phyloP scores from a whole-genome alignment of 177 flowering plant genomes.

The Vitis hybrid region DNA sequence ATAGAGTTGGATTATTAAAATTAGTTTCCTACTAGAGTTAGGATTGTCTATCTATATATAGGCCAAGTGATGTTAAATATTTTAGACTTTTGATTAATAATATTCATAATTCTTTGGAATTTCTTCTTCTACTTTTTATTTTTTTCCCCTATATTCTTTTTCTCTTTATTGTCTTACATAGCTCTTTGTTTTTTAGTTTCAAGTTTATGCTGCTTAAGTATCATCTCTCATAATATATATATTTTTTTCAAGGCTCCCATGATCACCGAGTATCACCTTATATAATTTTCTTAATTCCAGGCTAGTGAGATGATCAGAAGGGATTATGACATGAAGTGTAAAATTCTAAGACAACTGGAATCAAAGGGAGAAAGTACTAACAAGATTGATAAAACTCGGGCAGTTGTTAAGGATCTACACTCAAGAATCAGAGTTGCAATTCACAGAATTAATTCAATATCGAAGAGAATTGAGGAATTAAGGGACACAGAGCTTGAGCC shows the following conservation, averaged over 20 bases:
- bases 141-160: too few species aligned
- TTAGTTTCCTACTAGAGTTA: too few species aligned
- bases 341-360: constrained; percentile 61
- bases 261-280: not conserved
- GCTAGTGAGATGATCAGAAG: constrained; percentile 76
- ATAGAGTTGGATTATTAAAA: too few species aligned
- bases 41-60: too few species aligned
- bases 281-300: constrained; percentile 37
- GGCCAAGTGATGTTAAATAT: too few species aligned
- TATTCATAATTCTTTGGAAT: too few species aligned
- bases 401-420: constrained; percentile 87
- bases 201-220: not conserved
- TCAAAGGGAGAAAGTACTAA: constrained; percentile 49
- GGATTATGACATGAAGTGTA: constrained; percentile 76
- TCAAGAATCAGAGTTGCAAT: constrained; percentile 89
- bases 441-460: constrained; percentile 82
- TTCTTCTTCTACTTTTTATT: too few species aligned
- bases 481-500: constrained; percentile 97
- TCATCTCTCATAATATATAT: too few species aligned
- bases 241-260: not conserved
- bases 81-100: too few species aligned
- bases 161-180: not conserved
- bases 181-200: not conserved
- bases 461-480: constrained; percentile 85
- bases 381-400: constrained; percentile 75